phyloP scores from a whole-genome alignment of 371 early-diverging fungal genomes.

The Mortierella sp. region DNA sequence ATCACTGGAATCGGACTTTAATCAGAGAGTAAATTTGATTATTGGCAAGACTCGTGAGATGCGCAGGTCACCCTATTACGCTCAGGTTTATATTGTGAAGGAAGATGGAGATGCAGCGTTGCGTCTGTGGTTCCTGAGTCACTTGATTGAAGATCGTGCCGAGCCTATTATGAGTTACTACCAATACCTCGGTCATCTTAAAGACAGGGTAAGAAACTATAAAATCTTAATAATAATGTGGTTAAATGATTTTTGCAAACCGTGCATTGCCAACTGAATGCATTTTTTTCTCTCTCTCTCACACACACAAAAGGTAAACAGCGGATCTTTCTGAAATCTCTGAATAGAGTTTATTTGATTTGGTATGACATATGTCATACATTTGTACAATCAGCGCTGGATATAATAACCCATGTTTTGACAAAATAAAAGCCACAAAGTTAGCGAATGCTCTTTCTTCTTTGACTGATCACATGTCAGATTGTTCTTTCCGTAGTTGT shows the following conservation, averaged over 20 bases:
- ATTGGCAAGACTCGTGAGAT: conserved; percentile 70
- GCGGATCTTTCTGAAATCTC: conserved; percentile 27
- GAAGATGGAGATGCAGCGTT: conserved; percentile 94
- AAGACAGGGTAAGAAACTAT: conserved; percentile 64
- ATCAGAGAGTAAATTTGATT: conserved; percentile 69
- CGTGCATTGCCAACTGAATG: not conserved
- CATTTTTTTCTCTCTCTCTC: too few relatives aligned
- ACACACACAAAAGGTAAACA: conserved; percentile 48
- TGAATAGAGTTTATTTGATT: too few relatives aligned
- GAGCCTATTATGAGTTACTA: conserved; percentile 87
- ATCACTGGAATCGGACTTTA: conserved; percentile 66
- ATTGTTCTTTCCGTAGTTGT: too few relatives aligned
- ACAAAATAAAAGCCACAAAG: too few relatives aligned
- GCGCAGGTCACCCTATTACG: conserved; percentile 72
- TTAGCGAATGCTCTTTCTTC: too few relatives aligned
- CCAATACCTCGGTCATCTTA: conserved; percentile 79
- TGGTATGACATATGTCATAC: too few relatives aligned
- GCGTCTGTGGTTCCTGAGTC: conserved; percentile 86
- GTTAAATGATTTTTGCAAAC: not conserved
- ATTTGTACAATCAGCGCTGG: too few relatives aligned
- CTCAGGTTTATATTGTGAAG: conserved; percentile 83
- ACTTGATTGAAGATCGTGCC: conserved; percentile 93
- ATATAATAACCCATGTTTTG: too few relatives aligned
- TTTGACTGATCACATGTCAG: too few relatives aligned
- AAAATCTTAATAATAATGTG: not conserved